Conservation (phyloP, 164 flowering plant genomes). For the Echeveria elegans region DNA sequence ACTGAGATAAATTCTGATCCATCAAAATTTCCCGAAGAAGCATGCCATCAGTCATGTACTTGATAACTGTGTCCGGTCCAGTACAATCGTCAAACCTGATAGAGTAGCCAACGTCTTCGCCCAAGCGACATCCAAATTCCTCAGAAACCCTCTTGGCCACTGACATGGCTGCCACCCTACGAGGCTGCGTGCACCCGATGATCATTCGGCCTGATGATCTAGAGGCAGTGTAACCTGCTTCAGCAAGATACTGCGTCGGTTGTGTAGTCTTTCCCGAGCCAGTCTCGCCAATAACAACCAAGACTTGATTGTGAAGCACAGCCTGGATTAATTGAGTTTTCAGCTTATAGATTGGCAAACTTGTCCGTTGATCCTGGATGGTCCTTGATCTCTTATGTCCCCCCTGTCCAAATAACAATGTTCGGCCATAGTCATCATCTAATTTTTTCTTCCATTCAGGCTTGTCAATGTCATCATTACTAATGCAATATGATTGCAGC, state of each 20-base stretch:
- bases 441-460: too few relatives aligned
- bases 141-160: conserved; percentile 97
- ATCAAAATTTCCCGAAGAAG: conserved; percentile 83
- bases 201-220: too few relatives aligned
- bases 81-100: conserved; percentile 96
- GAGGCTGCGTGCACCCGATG: conserved; percentile 97
- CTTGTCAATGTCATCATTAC: too few relatives aligned
- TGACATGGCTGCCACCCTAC: conserved; percentile 96
- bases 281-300: conserved; percentile 93
- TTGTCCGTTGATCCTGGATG: conserved; percentile 88
- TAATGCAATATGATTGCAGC: too few relatives aligned
- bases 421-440: too few relatives aligned
- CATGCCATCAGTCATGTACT: conserved; percentile 98
- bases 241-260: conserved; percentile 93
- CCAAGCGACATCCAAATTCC: conserved; percentile 93
- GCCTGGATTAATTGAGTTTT: conserved; percentile 86
- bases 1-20: too few relatives aligned
- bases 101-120: conserved; percentile 92
- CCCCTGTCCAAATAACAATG: too few relatives aligned
- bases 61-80: conserved; percentile 90
- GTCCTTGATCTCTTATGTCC: too few relatives aligned
- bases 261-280: conserved; percentile 96
- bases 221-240: conserved; percentile 86
- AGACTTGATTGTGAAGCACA: conserved; percentile 80
- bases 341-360: conserved; percentile 74